A percentile compares a stretch with the other conserved stretches of the same genome.
Evolutionary conservation across 176 grass and related monocot species (phyloP).

Genomic region (Ananas comosus): DNA sequence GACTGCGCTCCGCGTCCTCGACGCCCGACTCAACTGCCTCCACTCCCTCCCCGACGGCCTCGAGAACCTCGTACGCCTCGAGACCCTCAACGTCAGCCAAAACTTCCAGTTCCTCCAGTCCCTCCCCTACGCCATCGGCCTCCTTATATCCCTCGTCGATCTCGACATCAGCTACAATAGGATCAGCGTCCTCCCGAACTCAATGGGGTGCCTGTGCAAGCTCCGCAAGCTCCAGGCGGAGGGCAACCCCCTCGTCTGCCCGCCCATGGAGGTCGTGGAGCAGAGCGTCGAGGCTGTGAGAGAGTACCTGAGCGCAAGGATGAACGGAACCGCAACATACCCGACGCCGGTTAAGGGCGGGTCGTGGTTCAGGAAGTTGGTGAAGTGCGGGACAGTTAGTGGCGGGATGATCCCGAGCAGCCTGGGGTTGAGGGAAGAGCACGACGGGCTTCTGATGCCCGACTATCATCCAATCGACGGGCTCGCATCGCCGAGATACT

Average conservation of each 20-base stretch:
- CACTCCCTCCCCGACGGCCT: slow-evolving; percentile 54
- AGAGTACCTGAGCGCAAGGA: slow-evolving; percentile 49
- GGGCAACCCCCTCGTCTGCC: slow-evolving; percentile 66
- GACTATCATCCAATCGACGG: slow-evolving; percentile 66
- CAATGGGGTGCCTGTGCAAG: slow-evolving; percentile 83
- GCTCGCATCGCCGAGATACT: slow-evolving; percentile 52
- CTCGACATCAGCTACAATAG: slow-evolving; percentile 93
- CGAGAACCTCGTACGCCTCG: slow-evolving; percentile 57
- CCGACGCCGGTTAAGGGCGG: slow-evolving; percentile 26
- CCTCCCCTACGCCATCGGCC: slow-evolving; percentile 71
- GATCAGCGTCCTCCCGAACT: slow-evolving; percentile 59
- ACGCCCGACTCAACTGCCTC: slow-evolving; percentile 89
- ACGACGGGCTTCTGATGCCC: slow-evolving; percentile 49
- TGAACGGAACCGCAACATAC: slow-evolving; percentile 31
- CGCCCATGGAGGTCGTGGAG: slow-evolving; percentile 65
- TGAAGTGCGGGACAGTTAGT: slow-evolving; percentile 59
- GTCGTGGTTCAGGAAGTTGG: slow-evolving; percentile 46
- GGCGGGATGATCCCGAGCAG: slow-evolving; percentile 30
- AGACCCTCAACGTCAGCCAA: slow-evolving; percentile 87
- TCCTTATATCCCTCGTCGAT: slow-evolving; percentile 63
- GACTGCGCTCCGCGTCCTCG: slow-evolving; percentile 48
- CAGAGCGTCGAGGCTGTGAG: slow-evolving; percentile 74
- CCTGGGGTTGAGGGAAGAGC: slow-evolving; percentile 19
- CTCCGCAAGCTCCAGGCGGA: slow-evolving; percentile 50
- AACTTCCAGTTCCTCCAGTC: slow-evolving; percentile 72